Evolutionary conservation across 805 yeast genomes (phyloP).

Genomic region (Saccharomycopsis sp.): DNA sequence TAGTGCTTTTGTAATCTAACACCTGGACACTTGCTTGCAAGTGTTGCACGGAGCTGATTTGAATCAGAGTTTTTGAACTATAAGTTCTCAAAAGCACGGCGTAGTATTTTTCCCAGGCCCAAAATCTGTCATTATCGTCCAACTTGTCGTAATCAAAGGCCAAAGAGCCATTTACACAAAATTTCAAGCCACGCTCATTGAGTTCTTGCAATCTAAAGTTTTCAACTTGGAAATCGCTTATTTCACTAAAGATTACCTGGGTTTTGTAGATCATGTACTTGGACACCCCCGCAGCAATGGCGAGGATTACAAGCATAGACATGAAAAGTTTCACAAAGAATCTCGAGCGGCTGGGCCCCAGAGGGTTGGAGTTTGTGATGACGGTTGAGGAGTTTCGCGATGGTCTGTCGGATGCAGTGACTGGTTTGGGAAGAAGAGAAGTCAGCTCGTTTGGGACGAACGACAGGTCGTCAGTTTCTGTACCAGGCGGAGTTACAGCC

Average conservation of each 20-base stretch:
- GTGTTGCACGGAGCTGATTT: too few species aligned
- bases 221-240: conserved; percentile 6
- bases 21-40: too few species aligned
- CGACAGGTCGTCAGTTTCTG: not conserved
- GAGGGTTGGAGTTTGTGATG: not conserved
- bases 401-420: conserved; percentile 1
- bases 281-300: not conserved
- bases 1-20: too few species aligned
- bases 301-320: not conserved
- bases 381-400: too few species aligned
- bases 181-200: conserved; percentile 3
- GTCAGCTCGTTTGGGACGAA: not conserved
- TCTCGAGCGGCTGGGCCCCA: not conserved
- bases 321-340: not conserved
- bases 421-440: not conserved
- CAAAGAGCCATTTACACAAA: conserved; percentile 4
- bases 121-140: too few species aligned
- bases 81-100: not conserved
- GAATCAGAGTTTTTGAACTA: too few species aligned
- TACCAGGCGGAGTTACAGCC: not conserved
- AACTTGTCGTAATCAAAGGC: conserved; percentile 3
- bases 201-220: conserved; percentile 3
- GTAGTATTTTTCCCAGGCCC: not conserved
- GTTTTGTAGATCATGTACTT: not conserved
- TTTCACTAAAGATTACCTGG: not conserved